These are phyloP conservation scores for Dictyostelium citrinum DNA, from an alignment of 78 protist species.

Conservation along the genomic window DNA sequence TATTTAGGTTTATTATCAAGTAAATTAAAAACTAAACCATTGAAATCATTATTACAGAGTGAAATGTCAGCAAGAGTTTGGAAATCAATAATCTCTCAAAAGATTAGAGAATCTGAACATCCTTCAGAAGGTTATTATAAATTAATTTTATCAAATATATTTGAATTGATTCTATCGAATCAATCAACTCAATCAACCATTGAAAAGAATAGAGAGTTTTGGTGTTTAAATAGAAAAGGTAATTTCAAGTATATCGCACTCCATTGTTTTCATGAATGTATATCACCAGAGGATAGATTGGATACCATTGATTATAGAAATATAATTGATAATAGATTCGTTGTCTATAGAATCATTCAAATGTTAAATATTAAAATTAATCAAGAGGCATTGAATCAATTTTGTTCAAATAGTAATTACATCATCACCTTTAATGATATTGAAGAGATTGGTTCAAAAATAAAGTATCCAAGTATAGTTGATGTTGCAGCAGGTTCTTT, in stretches of 20 bases:
- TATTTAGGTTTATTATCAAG: conserved; percentile 41
- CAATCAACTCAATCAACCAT: not conserved
- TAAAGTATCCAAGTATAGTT: conserved; percentile 3
- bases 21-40: not conserved
- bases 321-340: not conserved
- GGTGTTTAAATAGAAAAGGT: not conserved
- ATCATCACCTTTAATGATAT: conserved; percentile 9
- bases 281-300: not conserved
- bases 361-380: conserved; percentile 25
- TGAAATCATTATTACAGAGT: not conserved
- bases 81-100: conserved; percentile 14
- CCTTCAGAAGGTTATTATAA: conserved; percentile 20
- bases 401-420: not conserved
- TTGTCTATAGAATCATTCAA: conserved; percentile 5
- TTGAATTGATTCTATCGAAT: not conserved
- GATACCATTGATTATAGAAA: not conserved
- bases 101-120: not conserved
- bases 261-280: not conserved
- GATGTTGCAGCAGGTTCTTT: conserved; percentile 8
- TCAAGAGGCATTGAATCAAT: conserved; percentile 15
- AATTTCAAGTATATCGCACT: conserved; percentile 19
- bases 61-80: conserved; percentile 49
- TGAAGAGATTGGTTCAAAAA: conserved; percentile 34
- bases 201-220: not conserved
- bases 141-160: not conserved